A percentile compares a stretch with the other conserved stretches of the same genome.
Evolutionary conservation across 1,284 basidiomycete genomes (phyloP).

Genomic region (Entoloma clypeatum): DNA sequence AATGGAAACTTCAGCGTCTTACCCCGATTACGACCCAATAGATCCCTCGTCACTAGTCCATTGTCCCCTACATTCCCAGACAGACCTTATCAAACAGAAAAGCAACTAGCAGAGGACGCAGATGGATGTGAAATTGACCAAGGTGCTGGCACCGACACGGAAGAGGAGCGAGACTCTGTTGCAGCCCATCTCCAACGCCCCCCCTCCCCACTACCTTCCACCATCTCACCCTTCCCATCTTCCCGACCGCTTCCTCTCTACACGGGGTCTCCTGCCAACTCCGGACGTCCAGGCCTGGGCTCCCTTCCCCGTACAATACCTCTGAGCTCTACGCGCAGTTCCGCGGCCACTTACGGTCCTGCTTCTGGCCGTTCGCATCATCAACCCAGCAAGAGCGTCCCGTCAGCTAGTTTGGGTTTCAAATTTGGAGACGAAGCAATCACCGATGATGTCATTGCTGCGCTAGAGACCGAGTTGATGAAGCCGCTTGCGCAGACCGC

Average conservation of each 20-base stretch:
- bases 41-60: slow-evolving; percentile 26
- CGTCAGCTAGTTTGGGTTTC: slow-evolving; percentile 3
- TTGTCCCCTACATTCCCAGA: slow-evolving; percentile 25
- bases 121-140: no score
- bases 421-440: not conserved
- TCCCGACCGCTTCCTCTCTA: slow-evolving; percentile 4
- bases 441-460: not conserved
- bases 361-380: slow-evolving; percentile 12
- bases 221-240: slow-evolving; percentile 1
- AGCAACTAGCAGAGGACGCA: not conserved
- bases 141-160: not conserved
- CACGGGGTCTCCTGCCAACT: slow-evolving; percentile 23
- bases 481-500: slow-evolving; percentile 18
- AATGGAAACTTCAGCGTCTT: slow-evolving; percentile 1
- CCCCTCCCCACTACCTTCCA: no score
- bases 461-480: not conserved
- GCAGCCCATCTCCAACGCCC: no score
- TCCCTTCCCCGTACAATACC: slow-evolving; percentile 34
- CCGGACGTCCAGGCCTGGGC: slow-evolving; percentile 32
- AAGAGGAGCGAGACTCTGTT: slow-evolving; percentile 8
- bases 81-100: not conserved
- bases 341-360: slow-evolving; percentile 20
- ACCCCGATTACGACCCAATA: slow-evolving; percentile 23
- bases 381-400: slow-evolving; percentile 11
- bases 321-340: slow-evolving; percentile 23